Percentiles rank a stretch among this genome's conserved stretches.
These are phyloP conservation scores for Cladosporium sp. DNA, from an alignment of 2,329 filamentous ascomycete genomes.

Conservation along the genomic window DNA sequence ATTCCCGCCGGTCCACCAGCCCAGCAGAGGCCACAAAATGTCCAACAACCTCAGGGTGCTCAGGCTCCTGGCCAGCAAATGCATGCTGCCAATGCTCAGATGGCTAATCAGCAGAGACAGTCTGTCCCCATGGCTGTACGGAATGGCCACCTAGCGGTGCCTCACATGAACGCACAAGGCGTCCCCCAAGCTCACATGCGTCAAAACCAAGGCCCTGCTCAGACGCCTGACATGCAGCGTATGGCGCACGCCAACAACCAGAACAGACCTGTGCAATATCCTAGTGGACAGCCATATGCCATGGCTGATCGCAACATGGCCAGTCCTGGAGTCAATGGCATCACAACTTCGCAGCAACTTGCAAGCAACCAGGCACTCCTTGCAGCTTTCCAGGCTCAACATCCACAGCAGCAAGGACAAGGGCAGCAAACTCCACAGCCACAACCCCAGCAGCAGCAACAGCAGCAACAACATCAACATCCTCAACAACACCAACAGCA, in stretches of 20 bases:
- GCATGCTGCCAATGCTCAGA: slow-evolving; percentile 29
- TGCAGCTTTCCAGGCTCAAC: slow-evolving; percentile 25
- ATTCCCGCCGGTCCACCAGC: slow-evolving; percentile 27
- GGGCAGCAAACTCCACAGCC: slow-evolving; percentile 16
- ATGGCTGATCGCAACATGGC: slow-evolving; percentile 27
- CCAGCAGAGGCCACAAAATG: slow-evolving; percentile 24
- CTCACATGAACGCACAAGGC: slow-evolving; percentile 49
- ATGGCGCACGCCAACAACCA: slow-evolving; percentile 25
- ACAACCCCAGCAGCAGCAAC: slow-evolving; percentile 16
- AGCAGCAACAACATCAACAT: slow-evolving; percentile 10
- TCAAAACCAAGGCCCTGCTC: slow-evolving; percentile 18
- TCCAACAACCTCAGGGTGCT: slow-evolving; percentile 21
- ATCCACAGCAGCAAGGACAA: slow-evolving; percentile 14
- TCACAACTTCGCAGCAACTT: slow-evolving; percentile 31
- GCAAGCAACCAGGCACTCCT: slow-evolving; percentile 29
- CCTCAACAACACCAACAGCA: slow-evolving; percentile 16
- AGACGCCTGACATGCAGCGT: slow-evolving; percentile 21
- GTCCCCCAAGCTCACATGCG: slow-evolving; percentile 58
- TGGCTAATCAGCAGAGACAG: slow-evolving; percentile 34
- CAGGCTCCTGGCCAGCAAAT: slow-evolving; percentile 24
- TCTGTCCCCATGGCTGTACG: slow-evolving; percentile 45
- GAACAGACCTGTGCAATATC: slow-evolving; percentile 24
- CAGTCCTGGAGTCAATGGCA: slow-evolving; percentile 25
- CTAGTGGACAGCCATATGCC: slow-evolving; percentile 20
- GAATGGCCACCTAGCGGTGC: slow-evolving; percentile 47